These are phyloP conservation scores for Plasmodium vinckei DNA, from an alignment of 169 alveolate species.

Conservation along the genomic window DNA sequence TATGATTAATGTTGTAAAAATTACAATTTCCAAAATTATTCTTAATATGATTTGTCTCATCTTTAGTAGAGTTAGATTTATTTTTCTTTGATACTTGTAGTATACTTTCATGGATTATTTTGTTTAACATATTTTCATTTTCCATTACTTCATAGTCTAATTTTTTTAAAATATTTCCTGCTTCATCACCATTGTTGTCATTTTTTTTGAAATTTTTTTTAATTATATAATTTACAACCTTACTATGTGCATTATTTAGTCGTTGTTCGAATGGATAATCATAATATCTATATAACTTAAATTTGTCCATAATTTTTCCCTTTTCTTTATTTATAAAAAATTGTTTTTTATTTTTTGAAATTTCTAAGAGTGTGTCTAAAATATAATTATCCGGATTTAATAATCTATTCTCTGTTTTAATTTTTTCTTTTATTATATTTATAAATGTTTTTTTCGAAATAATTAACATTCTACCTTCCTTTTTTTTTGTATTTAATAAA, in stretches of 20 bases:
- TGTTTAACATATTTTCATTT: constrained; percentile 16
- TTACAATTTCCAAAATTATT: neutral
- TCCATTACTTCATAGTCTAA: constrained; percentile 39
- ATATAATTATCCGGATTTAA: neutral
- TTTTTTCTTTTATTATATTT: constrained; percentile 15
- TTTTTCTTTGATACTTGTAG: constrained; percentile 16
- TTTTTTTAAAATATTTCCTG: neutral
- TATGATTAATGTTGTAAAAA: neutral
- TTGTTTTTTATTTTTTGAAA: constrained; percentile 29
- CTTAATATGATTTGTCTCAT: neutral
- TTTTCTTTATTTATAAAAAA: constrained; percentile 7
- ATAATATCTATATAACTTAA: neutral
- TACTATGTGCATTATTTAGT: neutral
- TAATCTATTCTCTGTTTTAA: neutral
- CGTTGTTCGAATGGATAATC: neutral
- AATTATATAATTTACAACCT: neutral
- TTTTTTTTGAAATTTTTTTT: neutral
- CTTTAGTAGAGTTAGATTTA: neutral
- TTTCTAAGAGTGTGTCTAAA: constrained; percentile 17
- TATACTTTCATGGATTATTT: constrained; percentile 56
- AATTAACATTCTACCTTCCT: constrained; percentile 1
- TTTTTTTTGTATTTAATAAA: neutral
- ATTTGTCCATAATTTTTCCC: neutral
- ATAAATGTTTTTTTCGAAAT: constrained; percentile 40
- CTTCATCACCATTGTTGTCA: neutral